These are phyloP conservation scores for Candida loeiensis DNA, from an alignment of 805 yeast genomes.

Conservation along the genomic window DNA sequence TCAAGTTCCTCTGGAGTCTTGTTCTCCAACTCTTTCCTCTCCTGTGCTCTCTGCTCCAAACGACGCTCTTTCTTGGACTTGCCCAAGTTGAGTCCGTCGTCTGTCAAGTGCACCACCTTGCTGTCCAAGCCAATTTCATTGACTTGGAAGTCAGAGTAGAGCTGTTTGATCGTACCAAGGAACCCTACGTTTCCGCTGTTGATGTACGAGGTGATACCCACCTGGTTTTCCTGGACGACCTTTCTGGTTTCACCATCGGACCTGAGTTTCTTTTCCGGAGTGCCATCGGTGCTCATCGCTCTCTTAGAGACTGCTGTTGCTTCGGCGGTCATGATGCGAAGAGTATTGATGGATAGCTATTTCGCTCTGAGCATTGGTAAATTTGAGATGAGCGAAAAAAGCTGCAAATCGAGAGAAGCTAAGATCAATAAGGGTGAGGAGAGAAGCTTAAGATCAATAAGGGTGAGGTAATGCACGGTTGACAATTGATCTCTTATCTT, in stretches of 20 bases:
- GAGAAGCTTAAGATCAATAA: too few relatives aligned
- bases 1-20: slow-evolving; percentile 33
- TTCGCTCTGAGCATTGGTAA: slow-evolving; percentile 5
- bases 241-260: slow-evolving; percentile 12
- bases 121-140: slow-evolving; percentile 76
- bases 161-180: slow-evolving; percentile 74
- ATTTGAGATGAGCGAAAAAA: slow-evolving; percentile 3
- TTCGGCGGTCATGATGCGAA: slow-evolving; percentile 8
- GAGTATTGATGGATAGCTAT: slow-evolving; percentile 8
- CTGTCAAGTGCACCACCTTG: slow-evolving; percentile 68
- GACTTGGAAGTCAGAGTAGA: slow-evolving; percentile 91
- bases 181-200: slow-evolving; percentile 55
- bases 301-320: slow-evolving; percentile 10
- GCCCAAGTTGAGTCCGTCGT: slow-evolving; percentile 60
- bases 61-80: slow-evolving; percentile 47
- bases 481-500: too few relatives aligned
- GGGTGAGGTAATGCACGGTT: too few relatives aligned
- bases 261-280: slow-evolving; percentile 14
- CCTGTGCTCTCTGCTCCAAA: slow-evolving; percentile 40
- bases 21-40: slow-evolving; percentile 30
- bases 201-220: slow-evolving; percentile 78
- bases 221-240: slow-evolving; percentile 70
- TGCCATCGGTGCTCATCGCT: slow-evolving; percentile 6
- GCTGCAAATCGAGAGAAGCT: neutral
- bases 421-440: too few relatives aligned